These are phyloP conservation scores for Somion occarium DNA, from an alignment of 1,284 basidiomycete genomes.

Conservation along the genomic window DNA sequence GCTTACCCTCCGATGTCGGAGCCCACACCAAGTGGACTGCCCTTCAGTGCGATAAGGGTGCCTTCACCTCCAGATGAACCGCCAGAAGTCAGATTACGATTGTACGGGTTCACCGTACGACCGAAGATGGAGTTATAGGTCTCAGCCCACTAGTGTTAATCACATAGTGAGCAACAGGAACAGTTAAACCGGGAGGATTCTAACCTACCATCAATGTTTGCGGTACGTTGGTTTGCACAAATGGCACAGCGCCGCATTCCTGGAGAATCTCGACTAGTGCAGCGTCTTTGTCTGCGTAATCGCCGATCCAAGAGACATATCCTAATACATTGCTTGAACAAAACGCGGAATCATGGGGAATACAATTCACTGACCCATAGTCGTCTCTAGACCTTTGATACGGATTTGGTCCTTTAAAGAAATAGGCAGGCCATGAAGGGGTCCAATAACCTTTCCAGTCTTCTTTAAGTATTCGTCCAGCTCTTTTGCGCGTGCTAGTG, in stretches of 20 bases:
- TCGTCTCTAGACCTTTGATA: conserved; percentile 54
- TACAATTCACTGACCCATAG: conserved; percentile 42
- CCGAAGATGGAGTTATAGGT: conserved; percentile 41
- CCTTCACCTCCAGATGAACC: conserved; percentile 58
- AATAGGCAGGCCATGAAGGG: conserved; percentile 50
- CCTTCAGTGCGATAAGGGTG: conserved; percentile 53
- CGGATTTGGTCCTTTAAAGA: conserved; percentile 57
- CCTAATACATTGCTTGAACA: conserved; percentile 31
- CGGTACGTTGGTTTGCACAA: conserved; percentile 65
- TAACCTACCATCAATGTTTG: conserved; percentile 37
- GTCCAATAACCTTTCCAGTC: conserved; percentile 39
- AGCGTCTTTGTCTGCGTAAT: conserved; percentile 47
- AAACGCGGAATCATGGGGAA: background rate
- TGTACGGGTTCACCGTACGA: conserved; percentile 47
- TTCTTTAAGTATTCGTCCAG: conserved; percentile 38
- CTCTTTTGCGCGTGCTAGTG: conserved; percentile 38
- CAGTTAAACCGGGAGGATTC: background rate
- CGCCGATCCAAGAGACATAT: conserved; percentile 63
- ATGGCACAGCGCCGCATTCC: conserved; percentile 60
- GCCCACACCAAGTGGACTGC: conserved; percentile 64
- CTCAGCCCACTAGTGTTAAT: conserved; percentile 31
- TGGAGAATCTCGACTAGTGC: conserved; percentile 57
- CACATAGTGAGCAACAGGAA: no score
- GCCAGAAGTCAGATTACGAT: conserved; percentile 44
- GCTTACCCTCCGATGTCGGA: conserved; percentile 66